These are phyloP conservation scores for Penicillium tannophilum DNA, from an alignment of 495 filamentous ascomycete genomes.

Conservation along the genomic window DNA sequence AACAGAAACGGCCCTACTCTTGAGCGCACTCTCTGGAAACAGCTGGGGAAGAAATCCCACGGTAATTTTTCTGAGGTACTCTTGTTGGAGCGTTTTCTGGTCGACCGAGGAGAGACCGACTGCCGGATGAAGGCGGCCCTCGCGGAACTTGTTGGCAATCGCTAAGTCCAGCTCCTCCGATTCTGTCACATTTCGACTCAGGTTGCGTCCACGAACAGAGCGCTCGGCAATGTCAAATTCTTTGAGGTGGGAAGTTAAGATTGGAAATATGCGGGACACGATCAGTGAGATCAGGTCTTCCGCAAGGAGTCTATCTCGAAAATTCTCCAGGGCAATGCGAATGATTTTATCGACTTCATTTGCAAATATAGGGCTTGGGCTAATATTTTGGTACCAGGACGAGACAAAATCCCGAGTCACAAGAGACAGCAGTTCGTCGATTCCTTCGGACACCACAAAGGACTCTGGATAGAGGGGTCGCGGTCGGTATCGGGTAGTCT, in stretches of 20 bases:
- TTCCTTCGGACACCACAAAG: constrained; percentile 72
- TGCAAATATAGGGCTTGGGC: constrained; percentile 72
- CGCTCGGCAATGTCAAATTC: constrained; percentile 92
- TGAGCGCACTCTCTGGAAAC: constrained; percentile 71
- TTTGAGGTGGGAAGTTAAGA: constrained; percentile 87
- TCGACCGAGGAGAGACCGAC: constrained; percentile 81
- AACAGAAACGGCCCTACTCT: constrained; percentile 76
- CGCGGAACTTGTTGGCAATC: constrained; percentile 87
- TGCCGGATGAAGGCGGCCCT: constrained; percentile 87
- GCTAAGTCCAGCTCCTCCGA: constrained; percentile 94
- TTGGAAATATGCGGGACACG: constrained; percentile 80
- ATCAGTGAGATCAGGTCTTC: constrained; percentile 80
- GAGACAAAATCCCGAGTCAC: constrained; percentile 83
- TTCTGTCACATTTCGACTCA: constrained; percentile 90
- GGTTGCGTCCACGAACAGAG: constrained; percentile 78
- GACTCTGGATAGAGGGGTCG: constrained; percentile 75
- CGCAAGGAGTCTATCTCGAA: constrained; percentile 67
- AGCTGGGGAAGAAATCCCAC: constrained; percentile 71
- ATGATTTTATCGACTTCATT: constrained; percentile 83
- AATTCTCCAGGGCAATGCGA: constrained; percentile 68
- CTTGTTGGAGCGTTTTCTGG: constrained; percentile 79
- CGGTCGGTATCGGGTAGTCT: constrained; percentile 50
- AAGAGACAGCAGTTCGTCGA: constrained; percentile 78
- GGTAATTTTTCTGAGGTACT: constrained; percentile 75
- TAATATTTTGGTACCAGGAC: constrained; percentile 89